Evolutionary conservation across 208 protist genomes (phyloP), one percentile per base, ranked within the genome.

Genomic region (Leishmania mexicana): DNA sequence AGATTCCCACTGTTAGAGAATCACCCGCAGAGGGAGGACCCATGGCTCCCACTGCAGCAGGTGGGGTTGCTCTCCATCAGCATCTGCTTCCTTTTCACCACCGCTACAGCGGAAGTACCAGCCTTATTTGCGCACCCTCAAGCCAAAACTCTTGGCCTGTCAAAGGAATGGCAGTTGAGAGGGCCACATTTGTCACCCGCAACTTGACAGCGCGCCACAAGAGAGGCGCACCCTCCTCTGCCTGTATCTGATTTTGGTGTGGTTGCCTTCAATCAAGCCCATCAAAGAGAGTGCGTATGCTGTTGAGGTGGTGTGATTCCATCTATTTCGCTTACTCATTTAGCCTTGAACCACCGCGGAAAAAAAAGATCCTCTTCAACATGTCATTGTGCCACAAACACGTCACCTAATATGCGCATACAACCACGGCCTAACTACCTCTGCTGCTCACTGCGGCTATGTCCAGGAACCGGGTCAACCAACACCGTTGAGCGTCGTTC

Each of bases 321-420:
- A 76, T 60, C 35, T 42, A 31, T 49, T 64, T 76, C 67, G 58
- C 2, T 38, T 75, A 75, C 58, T 49, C 40, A 1, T 68, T 84
- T 80, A 40, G 31, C 45, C 65, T 42, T 62, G 40, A 62, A 58
- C 2, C 21, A 60, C 0, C 64, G 28, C 47, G 24, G 38, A 81
- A 58, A 83, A 40, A 58, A 75, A 38, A 31, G 21, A 31, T 38
- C 31, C n/a, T 67, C n/a, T 67, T 38, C 60, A 67, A 38, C 60
- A 10, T 7, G 60, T 67, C n/a, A 7, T 38, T 67, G 3, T 7
- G 3, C 13, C 60, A 67, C 60, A 0, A 67, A 38, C 31, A 67
- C 0, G 13, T 38, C 31, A 67, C 11, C n/a, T 19, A 62, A 65
- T 3, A 65, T 65, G n/a, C n/a, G 60, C 60, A 65, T 31, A n/a